Evolutionary conservation across 2,329 filamentous ascomycete species (phyloP).

Genomic region (Fusarium albidum): DNA sequence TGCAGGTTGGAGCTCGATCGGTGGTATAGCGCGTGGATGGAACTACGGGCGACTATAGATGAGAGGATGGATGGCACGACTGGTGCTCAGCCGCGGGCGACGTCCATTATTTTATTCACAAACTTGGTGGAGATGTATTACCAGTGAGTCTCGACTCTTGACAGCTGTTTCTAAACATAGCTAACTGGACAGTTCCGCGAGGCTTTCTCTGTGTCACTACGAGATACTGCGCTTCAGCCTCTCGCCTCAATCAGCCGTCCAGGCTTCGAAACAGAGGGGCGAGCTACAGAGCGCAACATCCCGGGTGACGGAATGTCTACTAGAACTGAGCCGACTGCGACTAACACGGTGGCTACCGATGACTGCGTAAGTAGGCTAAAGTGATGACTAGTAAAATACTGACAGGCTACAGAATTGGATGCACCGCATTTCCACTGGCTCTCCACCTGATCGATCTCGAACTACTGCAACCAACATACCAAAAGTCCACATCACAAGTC

Average conservation of each 20-base stretch:
- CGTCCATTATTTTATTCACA: slow-evolving; percentile 32
- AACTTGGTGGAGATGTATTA: slow-evolving; percentile 41
- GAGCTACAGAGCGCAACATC: slow-evolving; percentile 37
- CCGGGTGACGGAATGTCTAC: slow-evolving; percentile 30
- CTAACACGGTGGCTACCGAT: slow-evolving; percentile 36
- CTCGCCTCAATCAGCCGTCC: slow-evolving; percentile 6
- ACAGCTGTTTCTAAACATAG: too few species aligned
- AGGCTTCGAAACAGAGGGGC: slow-evolving; percentile 28
- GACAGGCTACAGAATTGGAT: too few species aligned
- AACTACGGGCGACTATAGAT: slow-evolving; percentile 27
- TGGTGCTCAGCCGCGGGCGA: background rate
- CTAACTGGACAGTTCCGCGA: slow-evolving; percentile 21
- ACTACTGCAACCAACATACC: slow-evolving; percentile 20
- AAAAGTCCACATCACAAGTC: background rate
- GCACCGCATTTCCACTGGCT: slow-evolving; percentile 31
- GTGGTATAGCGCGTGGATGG: slow-evolving; percentile 33
- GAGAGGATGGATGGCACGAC: slow-evolving; percentile 10
- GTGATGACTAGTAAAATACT: too few species aligned
- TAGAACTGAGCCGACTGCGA: slow-evolving; percentile 28
- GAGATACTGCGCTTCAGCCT: slow-evolving; percentile 33
- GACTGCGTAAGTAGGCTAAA: slow-evolving; percentile 38
- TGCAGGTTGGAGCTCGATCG: slow-evolving; percentile 31
- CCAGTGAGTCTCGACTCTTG: too few species aligned
- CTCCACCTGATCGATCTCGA: slow-evolving; percentile 38
- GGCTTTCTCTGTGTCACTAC: slow-evolving; percentile 33